Conservation (phyloP, 2,329 filamentous ascomycete species). For the Knoxdaviesia capensis region DNA sequence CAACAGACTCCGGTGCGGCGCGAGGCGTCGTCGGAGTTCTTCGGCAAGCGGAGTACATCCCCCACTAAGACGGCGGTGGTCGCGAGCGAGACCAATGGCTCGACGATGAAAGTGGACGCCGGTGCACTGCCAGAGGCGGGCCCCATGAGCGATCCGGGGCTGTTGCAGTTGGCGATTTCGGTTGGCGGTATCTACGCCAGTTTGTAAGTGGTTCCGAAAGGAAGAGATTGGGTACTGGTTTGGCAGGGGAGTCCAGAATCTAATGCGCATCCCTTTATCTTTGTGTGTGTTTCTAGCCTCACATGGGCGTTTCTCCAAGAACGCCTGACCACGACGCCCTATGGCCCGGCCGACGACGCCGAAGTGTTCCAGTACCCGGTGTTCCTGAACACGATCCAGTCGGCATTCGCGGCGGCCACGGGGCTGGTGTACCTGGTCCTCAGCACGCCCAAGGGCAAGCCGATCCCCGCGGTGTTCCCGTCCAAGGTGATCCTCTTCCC, state of each 20-base stretch:
- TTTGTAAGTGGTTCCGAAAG: slow-evolving; percentile 42
- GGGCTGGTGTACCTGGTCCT: slow-evolving; percentile 63
- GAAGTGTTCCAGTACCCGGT: slow-evolving; percentile 85
- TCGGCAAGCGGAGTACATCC: slow-evolving; percentile 24
- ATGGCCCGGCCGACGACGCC: slow-evolving; percentile 41
- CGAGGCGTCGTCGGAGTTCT: slow-evolving; percentile 45
- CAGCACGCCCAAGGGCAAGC: slow-evolving; percentile 27
- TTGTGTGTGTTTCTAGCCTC: slow-evolving; percentile 32
- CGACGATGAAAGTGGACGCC: slow-evolving; percentile 6
- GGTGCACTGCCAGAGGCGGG: slow-evolving; percentile 5
- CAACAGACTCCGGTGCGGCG: slow-evolving; percentile 44
- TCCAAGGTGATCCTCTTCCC: slow-evolving; percentile 53
- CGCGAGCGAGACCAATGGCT: slow-evolving; percentile 10
- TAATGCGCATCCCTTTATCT: too few relatives aligned
- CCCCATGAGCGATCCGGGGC: slow-evolving; percentile 31
- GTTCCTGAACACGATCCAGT: slow-evolving; percentile 92
- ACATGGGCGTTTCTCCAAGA: slow-evolving; percentile 96
- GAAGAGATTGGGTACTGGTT: not conserved
- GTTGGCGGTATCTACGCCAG: slow-evolving; percentile 93
- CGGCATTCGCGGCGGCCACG: slow-evolving; percentile 63
- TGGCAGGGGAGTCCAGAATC: not conserved
- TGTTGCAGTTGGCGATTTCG: slow-evolving; percentile 62
- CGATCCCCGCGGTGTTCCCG: slow-evolving; percentile 53
- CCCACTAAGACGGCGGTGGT: slow-evolving; percentile 11
- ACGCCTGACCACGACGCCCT: slow-evolving; percentile 82